These are phyloP conservation scores for Rubia peregrina DNA, from an alignment of 305 asterid species.

Conservation along the genomic window DNA sequence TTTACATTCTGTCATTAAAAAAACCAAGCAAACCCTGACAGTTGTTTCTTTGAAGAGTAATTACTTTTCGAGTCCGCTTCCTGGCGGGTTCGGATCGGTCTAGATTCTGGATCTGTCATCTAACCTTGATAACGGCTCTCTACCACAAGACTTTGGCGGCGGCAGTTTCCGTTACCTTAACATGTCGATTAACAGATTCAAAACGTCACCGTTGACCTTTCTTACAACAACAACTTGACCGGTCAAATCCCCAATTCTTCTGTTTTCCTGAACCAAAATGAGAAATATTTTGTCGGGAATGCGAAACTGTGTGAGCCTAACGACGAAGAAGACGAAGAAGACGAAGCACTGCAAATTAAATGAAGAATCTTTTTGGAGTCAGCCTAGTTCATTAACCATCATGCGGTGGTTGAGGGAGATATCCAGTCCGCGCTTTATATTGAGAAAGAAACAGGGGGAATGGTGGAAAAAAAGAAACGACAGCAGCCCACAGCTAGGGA, in stretches of 20 bases:
- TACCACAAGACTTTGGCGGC: conserved; percentile 65
- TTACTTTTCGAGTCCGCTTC: conserved; percentile 53
- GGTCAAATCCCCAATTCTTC: conserved; percentile 58
- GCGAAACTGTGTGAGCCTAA: no score
- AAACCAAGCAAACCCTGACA: conserved; percentile 34
- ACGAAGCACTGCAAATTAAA: no score
- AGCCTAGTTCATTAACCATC: no score
- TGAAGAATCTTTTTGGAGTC: no score
- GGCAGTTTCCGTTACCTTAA: conserved; percentile 40
- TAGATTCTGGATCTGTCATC: conserved; percentile 70
- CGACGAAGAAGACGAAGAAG: no score
- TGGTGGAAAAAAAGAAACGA: no score
- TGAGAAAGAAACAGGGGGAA: no score
- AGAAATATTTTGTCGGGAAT: conserved; percentile 38
- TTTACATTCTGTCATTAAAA: no score
- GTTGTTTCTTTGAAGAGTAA: conserved; percentile 50
- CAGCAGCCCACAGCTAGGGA: no score
- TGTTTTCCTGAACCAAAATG: conserved; percentile 41
- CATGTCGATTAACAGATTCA: conserved; percentile 48
- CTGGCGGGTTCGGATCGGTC: conserved; percentile 49
- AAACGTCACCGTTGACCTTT: conserved; percentile 68
- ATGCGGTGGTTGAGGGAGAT: no score
- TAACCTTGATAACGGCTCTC: conserved; percentile 62
- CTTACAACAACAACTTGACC: conserved; percentile 61
- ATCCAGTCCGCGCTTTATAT: no score